These are phyloP conservation scores for Pichia sp. DNA, from an alignment of 1,139 yeast species.

Conservation along the genomic window DNA sequence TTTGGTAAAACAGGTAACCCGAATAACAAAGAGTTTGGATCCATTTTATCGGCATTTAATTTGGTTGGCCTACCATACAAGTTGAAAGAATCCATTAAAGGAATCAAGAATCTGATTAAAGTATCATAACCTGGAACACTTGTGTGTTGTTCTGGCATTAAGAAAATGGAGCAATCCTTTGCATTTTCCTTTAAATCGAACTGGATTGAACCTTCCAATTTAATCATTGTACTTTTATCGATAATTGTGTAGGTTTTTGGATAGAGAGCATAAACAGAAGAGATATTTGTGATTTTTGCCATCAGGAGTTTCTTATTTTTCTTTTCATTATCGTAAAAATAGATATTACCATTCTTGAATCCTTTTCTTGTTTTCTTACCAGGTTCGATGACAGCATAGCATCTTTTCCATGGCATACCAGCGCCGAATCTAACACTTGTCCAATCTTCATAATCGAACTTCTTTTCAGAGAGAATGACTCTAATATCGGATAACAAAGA, in stretches of 20 bases:
- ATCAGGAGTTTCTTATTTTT: constrained; percentile 70
- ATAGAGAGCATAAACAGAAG: constrained; percentile 86
- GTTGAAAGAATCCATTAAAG: constrained; percentile 81
- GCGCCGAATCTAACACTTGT: constrained; percentile 91
- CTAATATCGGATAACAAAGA: constrained; percentile 82
- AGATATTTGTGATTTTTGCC: constrained; percentile 74
- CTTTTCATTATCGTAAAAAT: constrained; percentile 68
- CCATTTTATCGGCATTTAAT: constrained; percentile 84
- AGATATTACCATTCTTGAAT: constrained; percentile 46
- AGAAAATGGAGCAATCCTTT: constrained; percentile 77
- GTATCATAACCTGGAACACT: constrained; percentile 96
- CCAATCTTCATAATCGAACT: constrained; percentile 92
- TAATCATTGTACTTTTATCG: constrained; percentile 84
- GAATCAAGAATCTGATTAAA: constrained; percentile 80
- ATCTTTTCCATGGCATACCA: constrained; percentile 98
- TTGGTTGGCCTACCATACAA: constrained; percentile 91
- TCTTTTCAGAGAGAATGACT: constrained; percentile 78
- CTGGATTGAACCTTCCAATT: constrained; percentile 77
- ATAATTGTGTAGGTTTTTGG: constrained; percentile 81
- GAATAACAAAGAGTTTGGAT: constrained; percentile 74
- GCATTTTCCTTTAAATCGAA: constrained; percentile 55
- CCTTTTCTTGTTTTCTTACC: constrained; percentile 40
- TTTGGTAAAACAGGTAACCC: constrained; percentile 91
- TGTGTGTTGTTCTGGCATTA: constrained; percentile 95
- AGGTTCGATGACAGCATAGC: constrained; percentile 92